phyloP scores from a whole-genome alignment of 2,329 filamentous ascomycete genomes.

The Penicillium sp. region DNA sequence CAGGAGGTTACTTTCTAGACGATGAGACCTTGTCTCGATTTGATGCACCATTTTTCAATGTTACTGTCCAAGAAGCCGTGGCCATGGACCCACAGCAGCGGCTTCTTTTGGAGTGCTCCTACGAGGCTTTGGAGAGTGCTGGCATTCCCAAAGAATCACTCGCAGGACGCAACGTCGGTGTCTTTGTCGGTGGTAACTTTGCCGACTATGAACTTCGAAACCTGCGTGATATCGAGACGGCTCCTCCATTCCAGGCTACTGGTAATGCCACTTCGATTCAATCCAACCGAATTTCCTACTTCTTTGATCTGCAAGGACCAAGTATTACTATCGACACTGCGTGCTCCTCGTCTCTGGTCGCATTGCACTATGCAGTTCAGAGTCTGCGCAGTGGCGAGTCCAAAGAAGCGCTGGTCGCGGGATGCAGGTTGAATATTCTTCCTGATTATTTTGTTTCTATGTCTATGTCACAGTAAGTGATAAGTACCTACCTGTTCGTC shows the following conservation, averaged over 20 bases:
- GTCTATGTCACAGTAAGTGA: slow-evolving; percentile 25
- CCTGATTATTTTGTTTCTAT: slow-evolving; percentile 29
- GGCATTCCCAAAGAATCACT: slow-evolving; percentile 29
- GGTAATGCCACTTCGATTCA: slow-evolving; percentile 23
- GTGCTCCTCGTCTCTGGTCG: slow-evolving; percentile 29
- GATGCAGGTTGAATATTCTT: slow-evolving; percentile 26
- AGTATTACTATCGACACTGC: slow-evolving; percentile 31
- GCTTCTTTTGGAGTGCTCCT: slow-evolving; percentile 25
- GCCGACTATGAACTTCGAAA: slow-evolving; percentile 26
- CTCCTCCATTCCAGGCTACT: slow-evolving; percentile 21
- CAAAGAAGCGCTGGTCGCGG: slow-evolving; percentile 25
- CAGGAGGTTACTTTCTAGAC: slow-evolving; percentile 28
- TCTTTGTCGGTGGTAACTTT: slow-evolving; percentile 24
- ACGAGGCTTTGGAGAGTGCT: slow-evolving; percentile 31
- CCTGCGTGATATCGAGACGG: slow-evolving; percentile 23
- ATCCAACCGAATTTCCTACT: slow-evolving; percentile 31
- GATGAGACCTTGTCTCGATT: slow-evolving; percentile 24
- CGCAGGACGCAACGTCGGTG: slow-evolving; percentile 22
- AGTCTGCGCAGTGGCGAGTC: slow-evolving; percentile 26
- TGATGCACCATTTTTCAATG: slow-evolving; percentile 29
- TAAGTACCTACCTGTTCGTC: not conserved
- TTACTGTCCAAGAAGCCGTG: slow-evolving; percentile 24
- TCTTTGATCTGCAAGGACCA: slow-evolving; percentile 30
- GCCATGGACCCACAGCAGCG: slow-evolving; percentile 29
- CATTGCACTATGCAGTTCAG: slow-evolving; percentile 29